Percentiles rank a stretch among this genome's conserved stretches.
Conservation (phyloP, 108 stramenopile species). For the Fragilaria radians region DNA sequence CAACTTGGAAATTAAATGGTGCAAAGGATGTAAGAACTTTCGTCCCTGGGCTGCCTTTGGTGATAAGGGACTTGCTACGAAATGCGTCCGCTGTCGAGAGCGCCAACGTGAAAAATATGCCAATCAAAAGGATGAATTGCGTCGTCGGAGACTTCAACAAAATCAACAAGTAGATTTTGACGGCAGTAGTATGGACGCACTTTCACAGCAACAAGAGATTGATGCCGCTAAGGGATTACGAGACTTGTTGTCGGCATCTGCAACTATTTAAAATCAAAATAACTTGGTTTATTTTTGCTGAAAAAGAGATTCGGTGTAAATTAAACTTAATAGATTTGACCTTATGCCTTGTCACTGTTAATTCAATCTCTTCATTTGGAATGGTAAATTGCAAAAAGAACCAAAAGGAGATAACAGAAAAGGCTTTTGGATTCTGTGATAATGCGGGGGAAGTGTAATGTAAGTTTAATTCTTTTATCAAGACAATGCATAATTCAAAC, state of each 20-base stretch:
- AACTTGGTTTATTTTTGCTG: no score
- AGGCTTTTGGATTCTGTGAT: no score
- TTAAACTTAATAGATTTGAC: no score
- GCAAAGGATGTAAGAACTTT: slow-evolving; percentile 91
- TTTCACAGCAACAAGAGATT: slow-evolving; percentile 7
- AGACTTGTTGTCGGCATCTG: slow-evolving; percentile 23
- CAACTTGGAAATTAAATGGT: slow-evolving; percentile 77
- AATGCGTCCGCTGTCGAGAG: slow-evolving; percentile 71
- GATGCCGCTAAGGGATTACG: slow-evolving; percentile 28
- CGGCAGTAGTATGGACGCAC: not conserved
- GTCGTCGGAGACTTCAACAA: slow-evolving; percentile 4
- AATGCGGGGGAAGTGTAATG: no score
- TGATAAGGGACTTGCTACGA: slow-evolving; percentile 76
- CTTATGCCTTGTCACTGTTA: no score
- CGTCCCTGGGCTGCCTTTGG: slow-evolving; percentile 75
- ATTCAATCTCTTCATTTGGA: no score
- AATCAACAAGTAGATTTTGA: not conserved
- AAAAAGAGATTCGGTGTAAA: no score
- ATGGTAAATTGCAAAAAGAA: no score
- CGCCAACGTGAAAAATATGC: slow-evolving; percentile 82
- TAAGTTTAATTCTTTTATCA: no score
- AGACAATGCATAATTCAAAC: no score
- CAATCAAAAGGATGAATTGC: slow-evolving; percentile 39
- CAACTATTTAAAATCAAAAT: slow-evolving; percentile 3
- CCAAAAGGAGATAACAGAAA: no score